Conservation (phyloP, 192 early-diverging fungal genomes). For the Coemansia asiatica region DNA sequence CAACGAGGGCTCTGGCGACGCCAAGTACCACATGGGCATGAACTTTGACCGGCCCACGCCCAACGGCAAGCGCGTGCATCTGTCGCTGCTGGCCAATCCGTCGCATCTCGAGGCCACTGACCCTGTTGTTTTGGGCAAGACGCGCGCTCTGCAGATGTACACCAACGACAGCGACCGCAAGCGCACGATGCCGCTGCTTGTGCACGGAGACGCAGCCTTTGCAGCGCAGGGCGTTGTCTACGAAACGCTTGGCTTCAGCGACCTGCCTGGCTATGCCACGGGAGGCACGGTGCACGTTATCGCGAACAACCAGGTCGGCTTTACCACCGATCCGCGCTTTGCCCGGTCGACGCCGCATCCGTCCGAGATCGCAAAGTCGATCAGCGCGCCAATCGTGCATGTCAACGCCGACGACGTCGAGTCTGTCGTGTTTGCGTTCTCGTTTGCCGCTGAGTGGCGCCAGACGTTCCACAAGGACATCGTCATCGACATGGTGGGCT, state of each 20-base stretch:
- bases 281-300: conserved; percentile 97
- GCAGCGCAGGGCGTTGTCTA: conserved; percentile 97
- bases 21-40: conserved; percentile 91
- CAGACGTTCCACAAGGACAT: conserved; percentile 95
- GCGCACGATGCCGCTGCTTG: conserved; percentile 87
- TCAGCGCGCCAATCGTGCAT: conserved; percentile 96
- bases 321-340: conserved; percentile 97
- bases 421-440: conserved; percentile 92
- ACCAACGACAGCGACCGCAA: conserved; percentile 79
- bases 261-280: conserved; percentile 92
- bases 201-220: conserved; percentile 99
- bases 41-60: conserved; percentile 96
- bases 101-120: conserved; percentile 98
- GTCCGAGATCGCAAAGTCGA: conserved; percentile 95
- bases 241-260: conserved; percentile 94
- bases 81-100: conserved; percentile 97
- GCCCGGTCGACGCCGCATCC: conserved; percentile 94
- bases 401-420: conserved; percentile 98
- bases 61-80: conserved; percentile 93
- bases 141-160: conserved; percentile 93
- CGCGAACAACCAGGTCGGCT: conserved; percentile 99
- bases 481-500: conserved; percentile 95
- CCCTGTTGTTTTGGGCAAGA: conserved; percentile 98
- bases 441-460: conserved; percentile 95
- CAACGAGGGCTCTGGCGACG: conserved; percentile 96